These are phyloP conservation scores for Handroanthus guayacan DNA, from an alignment of 257 asterid genomes.

Conservation along the genomic window DNA sequence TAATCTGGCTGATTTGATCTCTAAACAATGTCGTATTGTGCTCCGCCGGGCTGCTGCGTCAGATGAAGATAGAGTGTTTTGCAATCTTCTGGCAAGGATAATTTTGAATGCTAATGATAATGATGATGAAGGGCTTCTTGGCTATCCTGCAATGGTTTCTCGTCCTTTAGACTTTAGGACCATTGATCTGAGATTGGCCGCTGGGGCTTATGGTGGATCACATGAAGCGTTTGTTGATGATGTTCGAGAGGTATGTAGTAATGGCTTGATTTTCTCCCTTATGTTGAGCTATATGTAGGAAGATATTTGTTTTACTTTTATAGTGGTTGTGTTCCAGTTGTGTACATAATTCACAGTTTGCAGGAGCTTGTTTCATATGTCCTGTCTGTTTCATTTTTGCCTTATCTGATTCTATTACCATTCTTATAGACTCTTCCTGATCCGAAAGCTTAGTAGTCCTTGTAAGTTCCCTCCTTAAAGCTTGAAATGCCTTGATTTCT, in stretches of 20 bases:
- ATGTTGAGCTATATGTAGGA: not conserved
- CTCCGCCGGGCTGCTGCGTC: conserved; percentile 74
- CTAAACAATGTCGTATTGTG: conserved; percentile 87
- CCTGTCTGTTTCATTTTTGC: conserved; percentile 15
- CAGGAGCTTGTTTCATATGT: conserved; percentile 20
- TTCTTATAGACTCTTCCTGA: conserved; percentile 22
- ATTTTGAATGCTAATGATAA: conserved; percentile 68
- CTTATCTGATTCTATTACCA: not conserved
- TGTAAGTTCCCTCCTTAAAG: not conserved
- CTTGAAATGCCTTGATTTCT: conserved; percentile 32
- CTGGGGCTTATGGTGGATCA: conserved; percentile 90
- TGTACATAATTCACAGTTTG: not conserved
- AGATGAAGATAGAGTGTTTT: conserved; percentile 82
- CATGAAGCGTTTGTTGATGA: conserved; percentile 91
- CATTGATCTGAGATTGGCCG: conserved; percentile 89
- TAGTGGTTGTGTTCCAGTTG: not conserved
- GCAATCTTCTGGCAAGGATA: conserved; percentile 87
- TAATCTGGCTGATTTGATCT: conserved; percentile 64
- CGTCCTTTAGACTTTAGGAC: conserved; percentile 94
- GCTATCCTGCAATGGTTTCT: conserved; percentile 91
- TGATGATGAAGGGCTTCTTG: conserved; percentile 88
- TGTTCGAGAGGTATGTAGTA: conserved; percentile 80
- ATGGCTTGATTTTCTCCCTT: conserved; percentile 22
- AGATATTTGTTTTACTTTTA: conserved; percentile 22
- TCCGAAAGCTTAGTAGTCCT: conserved; percentile 22